Evolutionary conservation across 371 early-diverging fungal species (phyloP).

Genomic region (Paraphysoderma sedebokerense): DNA sequence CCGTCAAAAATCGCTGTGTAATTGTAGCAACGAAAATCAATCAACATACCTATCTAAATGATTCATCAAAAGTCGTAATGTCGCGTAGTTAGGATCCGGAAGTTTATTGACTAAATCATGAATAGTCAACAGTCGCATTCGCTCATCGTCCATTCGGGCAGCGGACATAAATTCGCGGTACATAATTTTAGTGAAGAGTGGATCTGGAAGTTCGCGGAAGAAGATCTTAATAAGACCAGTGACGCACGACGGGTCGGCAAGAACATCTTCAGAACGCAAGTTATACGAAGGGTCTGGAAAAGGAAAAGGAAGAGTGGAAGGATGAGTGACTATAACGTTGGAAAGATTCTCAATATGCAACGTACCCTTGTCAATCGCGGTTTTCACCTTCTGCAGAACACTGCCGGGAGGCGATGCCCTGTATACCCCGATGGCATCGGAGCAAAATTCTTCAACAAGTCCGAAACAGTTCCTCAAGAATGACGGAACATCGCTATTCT

Average conservation of each 20-base stretch:
- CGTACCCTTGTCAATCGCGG: conserved; percentile 47
- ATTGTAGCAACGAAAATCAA: neutral
- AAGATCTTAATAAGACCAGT: conserved; percentile 74
- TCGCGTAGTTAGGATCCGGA: conserved; percentile 56
- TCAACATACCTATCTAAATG: conserved; percentile 40
- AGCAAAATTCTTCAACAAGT: conserved; percentile 47
- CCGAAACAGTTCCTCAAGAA: conserved; percentile 54
- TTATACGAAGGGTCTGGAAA: conserved; percentile 26
- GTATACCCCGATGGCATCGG: conserved; percentile 58
- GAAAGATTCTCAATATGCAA: neutral
- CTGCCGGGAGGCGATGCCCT: conserved; percentile 57
- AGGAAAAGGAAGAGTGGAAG: neutral
- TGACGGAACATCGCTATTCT: conserved; percentile 43
- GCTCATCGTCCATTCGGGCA: conserved; percentile 39
- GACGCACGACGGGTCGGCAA: conserved; percentile 56
- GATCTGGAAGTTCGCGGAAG: conserved; percentile 78
- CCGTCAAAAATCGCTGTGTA: neutral
- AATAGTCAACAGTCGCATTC: conserved; percentile 31
- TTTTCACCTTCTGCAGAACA: conserved; percentile 43
- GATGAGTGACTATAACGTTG: conserved; percentile 23
- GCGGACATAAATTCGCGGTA: conserved; percentile 49
- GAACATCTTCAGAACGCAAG: conserved; percentile 29
- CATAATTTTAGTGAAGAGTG: conserved; percentile 44
- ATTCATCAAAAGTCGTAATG: conserved; percentile 46
- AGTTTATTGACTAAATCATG: conserved; percentile 49